phyloP scores from a whole-genome alignment of 2,329 filamentous ascomycete genomes.

The Cercospora beticola region DNA sequence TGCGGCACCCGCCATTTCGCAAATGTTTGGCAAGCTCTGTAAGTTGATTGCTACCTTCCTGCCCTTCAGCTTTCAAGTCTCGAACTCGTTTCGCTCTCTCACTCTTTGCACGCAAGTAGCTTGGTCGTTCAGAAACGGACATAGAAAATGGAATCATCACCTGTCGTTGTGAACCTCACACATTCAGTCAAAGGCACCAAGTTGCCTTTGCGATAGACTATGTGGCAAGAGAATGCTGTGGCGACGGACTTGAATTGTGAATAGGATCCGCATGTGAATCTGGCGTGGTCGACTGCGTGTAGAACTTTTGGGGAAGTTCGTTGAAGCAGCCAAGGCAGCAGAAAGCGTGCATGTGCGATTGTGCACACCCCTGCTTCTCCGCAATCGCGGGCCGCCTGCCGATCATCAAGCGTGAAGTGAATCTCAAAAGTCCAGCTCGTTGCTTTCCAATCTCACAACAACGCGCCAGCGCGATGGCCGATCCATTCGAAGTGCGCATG shows the following conservation, averaged over 20 bases:
- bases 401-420: background rate
- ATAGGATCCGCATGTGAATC: background rate
- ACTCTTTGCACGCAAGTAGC: background rate
- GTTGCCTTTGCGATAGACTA: background rate
- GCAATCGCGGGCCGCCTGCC: background rate
- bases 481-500: conserved; percentile 98
- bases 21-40: background rate
- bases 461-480: conserved; percentile 54
- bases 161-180: background rate
- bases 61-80: background rate
- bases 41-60: background rate
- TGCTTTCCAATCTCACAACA: background rate
- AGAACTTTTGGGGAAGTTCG: background rate
- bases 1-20: background rate
- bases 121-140: background rate
- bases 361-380: background rate
- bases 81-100: background rate
- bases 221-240: background rate
- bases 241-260: background rate
- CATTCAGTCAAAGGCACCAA: background rate
- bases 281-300: background rate
- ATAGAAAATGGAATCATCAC: background rate
- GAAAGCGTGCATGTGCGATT: background rate
- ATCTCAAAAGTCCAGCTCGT: background rate
- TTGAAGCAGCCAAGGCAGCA: background rate